Evolutionary conservation across 2,329 filamentous ascomycete genomes (phyloP).

Genomic region (Fusarium sterilihyphosum): DNA sequence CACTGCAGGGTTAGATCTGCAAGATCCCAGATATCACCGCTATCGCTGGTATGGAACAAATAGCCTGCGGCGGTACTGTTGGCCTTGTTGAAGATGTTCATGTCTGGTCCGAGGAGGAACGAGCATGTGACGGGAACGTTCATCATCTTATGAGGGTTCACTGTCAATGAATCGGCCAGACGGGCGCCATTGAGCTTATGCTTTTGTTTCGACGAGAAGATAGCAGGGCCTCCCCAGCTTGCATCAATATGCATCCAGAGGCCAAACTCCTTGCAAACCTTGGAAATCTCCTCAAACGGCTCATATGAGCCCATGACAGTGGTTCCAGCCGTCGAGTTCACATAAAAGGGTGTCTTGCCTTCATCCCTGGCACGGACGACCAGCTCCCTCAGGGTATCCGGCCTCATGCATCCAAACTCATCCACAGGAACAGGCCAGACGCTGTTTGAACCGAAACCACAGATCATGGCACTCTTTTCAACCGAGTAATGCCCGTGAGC

Average conservation of each 20-base stretch:
- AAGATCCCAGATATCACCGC: slow-evolving; percentile 80
- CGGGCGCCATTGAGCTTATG: slow-evolving; percentile 75
- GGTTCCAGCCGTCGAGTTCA: slow-evolving; percentile 94
- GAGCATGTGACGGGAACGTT: slow-evolving; percentile 90
- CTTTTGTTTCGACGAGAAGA: slow-evolving; percentile 75
- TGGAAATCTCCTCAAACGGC: slow-evolving; percentile 75
- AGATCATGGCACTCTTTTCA: slow-evolving; percentile 92
- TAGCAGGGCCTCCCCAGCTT: slow-evolving; percentile 86
- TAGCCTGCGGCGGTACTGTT: slow-evolving; percentile 92
- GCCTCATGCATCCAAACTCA: slow-evolving; percentile 74
- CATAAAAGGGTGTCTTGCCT: slow-evolving; percentile 88
- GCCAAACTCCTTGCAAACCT: slow-evolving; percentile 74
- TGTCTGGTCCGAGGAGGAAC: slow-evolving; percentile 83
- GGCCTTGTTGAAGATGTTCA: slow-evolving; percentile 79
- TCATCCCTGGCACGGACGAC: slow-evolving; percentile 69
- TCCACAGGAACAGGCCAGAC: slow-evolving; percentile 83
- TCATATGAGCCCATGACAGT: slow-evolving; percentile 93
- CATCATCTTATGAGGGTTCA: slow-evolving; percentile 98
- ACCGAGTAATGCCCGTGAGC: slow-evolving; percentile 93
- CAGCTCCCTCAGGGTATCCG: slow-evolving; percentile 69
- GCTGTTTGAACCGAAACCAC: slow-evolving; percentile 79
- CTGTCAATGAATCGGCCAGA: slow-evolving; percentile 81
- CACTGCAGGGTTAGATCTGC: slow-evolving; percentile 95
- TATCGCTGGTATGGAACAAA: slow-evolving; percentile 73
- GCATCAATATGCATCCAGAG: slow-evolving; percentile 96